Evolutionary conservation across 2,329 filamentous ascomycete species (phyloP), one percentile per base, ranked within the genome.

Genomic region (Fusarium fracticaudum): DNA sequence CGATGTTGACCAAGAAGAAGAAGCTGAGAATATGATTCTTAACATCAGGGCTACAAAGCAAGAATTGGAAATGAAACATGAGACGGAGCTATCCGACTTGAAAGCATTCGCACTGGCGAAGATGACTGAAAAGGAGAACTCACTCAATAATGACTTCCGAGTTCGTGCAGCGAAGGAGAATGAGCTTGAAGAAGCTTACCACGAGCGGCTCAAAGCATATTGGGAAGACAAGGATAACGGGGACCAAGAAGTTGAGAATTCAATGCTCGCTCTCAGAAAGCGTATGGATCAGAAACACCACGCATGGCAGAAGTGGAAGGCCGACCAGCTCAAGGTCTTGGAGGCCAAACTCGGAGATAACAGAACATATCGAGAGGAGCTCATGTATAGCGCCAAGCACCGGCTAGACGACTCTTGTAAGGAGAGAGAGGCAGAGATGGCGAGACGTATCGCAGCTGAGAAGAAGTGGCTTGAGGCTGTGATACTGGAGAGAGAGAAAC

Each of bases 401-500:
- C 78, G 82, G 24, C 68, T 83, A 31, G 71, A 76, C 22, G 81
- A 77, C n/a, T 62, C 74, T 26, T 76, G 60, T 40, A 79, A 78
- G 4, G 78, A 80, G 24, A 79, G 79, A 50, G 78, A 80, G 54
- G 75, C 72, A 22, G 83, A 82, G 22, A 77, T 83, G 31, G 67
- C 71, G 44, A 80, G 73, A 58, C 81, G 80, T 37, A 82, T 82
- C 54, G 74, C 72, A 12, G 86, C 85, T 0, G 87, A 90, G 80
- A 78, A 81, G 64, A 81, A 79, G 64, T 90, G 88, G 88, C 78
- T 85, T 31, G 79, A 81, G 41, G 81, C 83, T 47, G 84, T 88
- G 8, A 71, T 84, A 10, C 77, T 82, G 11, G 87, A 88, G 77
- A 82, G 87, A 17, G 77, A 75, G 37, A 80, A 78, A 43, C 76